phyloP scores from a whole-genome alignment of 345 rosid species.

The Lepidium sativum region DNA sequence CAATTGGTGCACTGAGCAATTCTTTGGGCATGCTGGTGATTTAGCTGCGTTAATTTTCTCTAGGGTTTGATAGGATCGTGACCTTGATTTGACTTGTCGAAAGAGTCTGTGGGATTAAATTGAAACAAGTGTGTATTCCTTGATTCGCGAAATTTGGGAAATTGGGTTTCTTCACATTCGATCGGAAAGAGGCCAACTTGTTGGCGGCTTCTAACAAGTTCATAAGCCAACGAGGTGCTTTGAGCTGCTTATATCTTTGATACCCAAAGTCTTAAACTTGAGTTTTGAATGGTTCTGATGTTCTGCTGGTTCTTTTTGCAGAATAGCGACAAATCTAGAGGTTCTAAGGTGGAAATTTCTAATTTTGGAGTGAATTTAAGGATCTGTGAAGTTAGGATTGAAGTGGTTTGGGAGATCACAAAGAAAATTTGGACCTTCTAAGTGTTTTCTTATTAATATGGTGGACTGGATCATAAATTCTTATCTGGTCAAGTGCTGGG shows the following conservation, averaged over 20 bases:
- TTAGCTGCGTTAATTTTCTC: too few species aligned
- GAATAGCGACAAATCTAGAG: constrained; percentile 7
- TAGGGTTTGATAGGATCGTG: neutral
- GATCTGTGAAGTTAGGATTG: neutral
- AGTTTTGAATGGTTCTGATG: constrained; percentile 21
- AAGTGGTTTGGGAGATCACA: neutral
- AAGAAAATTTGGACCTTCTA: constrained; percentile 20
- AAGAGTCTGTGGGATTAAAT: constrained; percentile 25
- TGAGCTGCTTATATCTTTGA: neutral
- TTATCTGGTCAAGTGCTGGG: constrained; percentile 46
- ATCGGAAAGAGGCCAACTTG: constrained; percentile 8
- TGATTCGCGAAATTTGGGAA: neutral
- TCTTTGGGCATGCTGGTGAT: neutral
- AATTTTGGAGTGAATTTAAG: neutral
- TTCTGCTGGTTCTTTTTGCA: constrained; percentile 20
- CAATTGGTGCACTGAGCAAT: too few species aligned
- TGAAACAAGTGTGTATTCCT: neutral
- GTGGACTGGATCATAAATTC: constrained; percentile 39
- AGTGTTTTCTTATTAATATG: constrained; percentile 26
- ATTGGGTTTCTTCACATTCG: constrained; percentile 22
- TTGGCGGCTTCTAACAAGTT: neutral
- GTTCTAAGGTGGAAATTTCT: neutral
- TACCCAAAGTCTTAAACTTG: neutral
- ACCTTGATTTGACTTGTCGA: constrained; percentile 12
- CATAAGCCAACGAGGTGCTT: constrained; percentile 3